phyloP scores from a whole-genome alignment of 495 filamentous ascomycete genomes.

The Penicillium silybi region DNA sequence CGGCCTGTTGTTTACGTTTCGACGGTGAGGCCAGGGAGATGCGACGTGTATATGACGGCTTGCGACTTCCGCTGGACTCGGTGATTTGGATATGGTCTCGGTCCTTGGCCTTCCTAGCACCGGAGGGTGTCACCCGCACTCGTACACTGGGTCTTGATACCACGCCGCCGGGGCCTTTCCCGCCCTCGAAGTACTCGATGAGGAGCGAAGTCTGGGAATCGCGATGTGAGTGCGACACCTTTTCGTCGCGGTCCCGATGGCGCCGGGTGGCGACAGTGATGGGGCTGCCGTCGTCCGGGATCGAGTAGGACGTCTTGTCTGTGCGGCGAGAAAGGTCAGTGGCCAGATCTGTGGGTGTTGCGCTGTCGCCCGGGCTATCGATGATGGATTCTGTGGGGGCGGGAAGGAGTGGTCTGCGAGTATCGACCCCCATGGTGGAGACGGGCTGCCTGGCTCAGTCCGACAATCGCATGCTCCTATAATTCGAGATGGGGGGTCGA shows the following conservation, averaged over 20 bases:
- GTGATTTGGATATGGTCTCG: conserved; percentile 81
- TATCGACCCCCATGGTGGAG: conserved; percentile 67
- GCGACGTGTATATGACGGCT: conserved; percentile 61
- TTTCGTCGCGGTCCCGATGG: conserved; percentile 49
- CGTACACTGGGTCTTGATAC: conserved; percentile 83
- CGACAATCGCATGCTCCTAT: conserved; percentile 34
- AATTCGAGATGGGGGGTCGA: conserved; percentile 10
- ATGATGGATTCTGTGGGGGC: conserved; percentile 77
- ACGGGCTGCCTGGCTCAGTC: conserved; percentile 21
- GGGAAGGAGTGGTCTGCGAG: conserved; percentile 65
- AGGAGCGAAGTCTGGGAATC: conserved; percentile 87
- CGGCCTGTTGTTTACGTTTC: conserved; percentile 46
- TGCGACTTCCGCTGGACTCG: conserved; percentile 61
- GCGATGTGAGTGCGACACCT: conserved; percentile 46
- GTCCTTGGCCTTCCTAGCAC: conserved; percentile 49
- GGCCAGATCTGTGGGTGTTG: conserved; percentile 68
- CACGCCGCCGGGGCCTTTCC: conserved; percentile 58
- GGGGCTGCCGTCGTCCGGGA: conserved; percentile 93
- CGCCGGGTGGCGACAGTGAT: conserved; percentile 78
- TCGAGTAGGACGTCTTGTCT: conserved; percentile 79
- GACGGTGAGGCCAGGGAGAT: conserved; percentile 56
- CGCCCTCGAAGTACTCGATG: conserved; percentile 97
- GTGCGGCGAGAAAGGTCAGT: conserved; percentile 73
- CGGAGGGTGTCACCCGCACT: conserved; percentile 87
- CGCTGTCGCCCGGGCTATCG: conserved; percentile 54